These are phyloP conservation scores for Talaromyces adpressus DNA, from an alignment of 495 filamentous ascomycete genomes.

Conservation along the genomic window DNA sequence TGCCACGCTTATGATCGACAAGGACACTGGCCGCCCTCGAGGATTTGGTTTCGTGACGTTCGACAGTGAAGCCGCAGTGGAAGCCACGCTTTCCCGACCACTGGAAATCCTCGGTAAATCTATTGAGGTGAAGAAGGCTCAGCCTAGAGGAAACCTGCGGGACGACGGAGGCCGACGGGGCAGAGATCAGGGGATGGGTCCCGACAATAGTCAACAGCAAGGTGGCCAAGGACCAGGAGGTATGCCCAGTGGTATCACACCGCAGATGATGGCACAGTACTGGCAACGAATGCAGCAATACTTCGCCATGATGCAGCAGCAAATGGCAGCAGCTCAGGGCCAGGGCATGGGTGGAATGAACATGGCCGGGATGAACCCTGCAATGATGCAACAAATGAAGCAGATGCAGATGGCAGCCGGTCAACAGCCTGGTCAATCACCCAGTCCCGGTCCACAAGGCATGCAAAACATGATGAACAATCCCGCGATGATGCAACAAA, in stretches of 20 bases:
- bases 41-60: constrained; percentile 99
- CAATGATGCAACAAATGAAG: constrained; percentile 76
- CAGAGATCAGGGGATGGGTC: constrained; percentile 53
- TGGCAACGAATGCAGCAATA: constrained; percentile 97
- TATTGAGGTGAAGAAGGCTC: constrained; percentile 97
- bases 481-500: constrained; percentile 72
- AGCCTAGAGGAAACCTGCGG: constrained; percentile 88
- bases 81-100: constrained; percentile 74
- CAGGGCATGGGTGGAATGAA: constrained; percentile 47
- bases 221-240: constrained; percentile 34
- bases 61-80: constrained; percentile 90
- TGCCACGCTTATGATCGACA: constrained; percentile 99
- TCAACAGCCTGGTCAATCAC: constrained; percentile 35
- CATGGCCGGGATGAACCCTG: constrained; percentile 67
- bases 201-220: constrained; percentile 43
- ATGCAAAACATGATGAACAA: constrained; percentile 48
- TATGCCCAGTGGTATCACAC: constrained; percentile 63
- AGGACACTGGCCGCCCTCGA: constrained; percentile 90
- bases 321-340: constrained; percentile 45
- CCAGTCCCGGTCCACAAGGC: constrained; percentile 31
- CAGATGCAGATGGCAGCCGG: constrained; percentile 57
- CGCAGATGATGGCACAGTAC: constrained; percentile 96
- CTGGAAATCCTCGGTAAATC: constrained; percentile 90
- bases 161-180: constrained; percentile 65
- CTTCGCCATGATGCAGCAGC: constrained; percentile 87